These are phyloP conservation scores for Huiozyma naganishii DNA, from an alignment of 805 yeast species.

Conservation along the genomic window DNA sequence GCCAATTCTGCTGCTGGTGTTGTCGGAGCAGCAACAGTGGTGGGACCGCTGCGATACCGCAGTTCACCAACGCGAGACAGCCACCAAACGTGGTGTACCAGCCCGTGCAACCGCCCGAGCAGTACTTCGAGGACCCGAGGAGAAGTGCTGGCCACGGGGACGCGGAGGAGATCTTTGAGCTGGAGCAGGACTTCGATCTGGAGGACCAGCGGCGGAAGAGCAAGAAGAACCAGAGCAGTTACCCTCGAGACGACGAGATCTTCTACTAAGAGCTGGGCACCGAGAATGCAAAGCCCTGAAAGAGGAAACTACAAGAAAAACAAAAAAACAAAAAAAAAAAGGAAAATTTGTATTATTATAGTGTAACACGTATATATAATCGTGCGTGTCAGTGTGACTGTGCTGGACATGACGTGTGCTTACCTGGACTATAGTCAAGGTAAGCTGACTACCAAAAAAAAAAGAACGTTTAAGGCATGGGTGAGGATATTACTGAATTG, in stretches of 20 bases:
- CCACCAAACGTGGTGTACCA: conserved; percentile 25
- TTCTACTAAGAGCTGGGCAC: not conserved
- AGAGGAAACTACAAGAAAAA: no score
- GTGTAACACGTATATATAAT: no score
- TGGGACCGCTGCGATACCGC: not conserved
- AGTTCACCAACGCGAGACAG: not conserved
- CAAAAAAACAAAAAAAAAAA: no score
- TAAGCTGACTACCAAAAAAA: no score
- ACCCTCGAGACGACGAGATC: not conserved
- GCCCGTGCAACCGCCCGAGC: conserved; percentile 20
- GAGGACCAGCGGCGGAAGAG: conserved; percentile 19
- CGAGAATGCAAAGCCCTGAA: no score
- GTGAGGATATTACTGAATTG: no score
- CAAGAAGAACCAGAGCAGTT: conserved; percentile 1
- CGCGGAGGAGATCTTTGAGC: conserved; percentile 16
- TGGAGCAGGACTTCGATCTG: conserved; percentile 25
- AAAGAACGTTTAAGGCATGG: no score
- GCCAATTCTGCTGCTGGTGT: conserved; percentile 45
- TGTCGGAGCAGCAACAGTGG: not conserved
- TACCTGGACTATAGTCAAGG: no score
- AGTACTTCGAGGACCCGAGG: not conserved
- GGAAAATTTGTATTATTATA: no score
- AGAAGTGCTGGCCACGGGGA: not conserved
- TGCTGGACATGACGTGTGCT: no score
- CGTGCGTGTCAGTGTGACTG: no score